Base-by-base conservation (phyloP, 2,329 filamentous ascomycete genomes). In the Neonectria ditissima region DNA sequence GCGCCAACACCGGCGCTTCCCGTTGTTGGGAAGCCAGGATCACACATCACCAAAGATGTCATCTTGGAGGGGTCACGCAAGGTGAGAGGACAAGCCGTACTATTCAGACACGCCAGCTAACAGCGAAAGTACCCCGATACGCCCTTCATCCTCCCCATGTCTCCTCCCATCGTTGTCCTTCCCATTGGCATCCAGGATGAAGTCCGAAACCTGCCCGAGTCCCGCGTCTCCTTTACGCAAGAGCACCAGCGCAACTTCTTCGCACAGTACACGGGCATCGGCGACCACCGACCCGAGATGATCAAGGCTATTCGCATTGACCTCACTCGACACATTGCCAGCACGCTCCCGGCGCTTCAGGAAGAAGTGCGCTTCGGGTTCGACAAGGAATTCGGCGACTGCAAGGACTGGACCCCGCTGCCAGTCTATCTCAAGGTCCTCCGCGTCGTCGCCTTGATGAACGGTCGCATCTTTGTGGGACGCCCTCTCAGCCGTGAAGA, bases 291-390 rank as follows among this genome's bases (percentile, higher is more conserved):
- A 5, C 59, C 59, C 13, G 59, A 56, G 34, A 62, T 62, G 59
- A 62, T 62, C 52, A 62, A 62, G 59, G 59, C 59, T 28, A 62
- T 62, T 13, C 59, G 59, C 39, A 62, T 62, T n/a, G 59, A 62
- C 39, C 59, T 62, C 26, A 62, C 59, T 16, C 26, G 59, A 16
- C 59, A 62, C 59, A 62, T 62, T 45, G 45, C 52, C 20, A 62
- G 45, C 59, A 62, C 52, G 18, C 44, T 62, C n/a, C 59, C 59
- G 4, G 59, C 48, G 22, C 53, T 62, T 22, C 59, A 62, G 47
- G 59, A 62, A n/a, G 59, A 62, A 45, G 53, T 56, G 9, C 52
- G 59, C 5, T 62, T 28, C 39, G 52, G 44, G 3, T 62, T 62
- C 14, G 59, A 62, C 59, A 62, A 62, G 59, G 59, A 62, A 18